Conservation (phyloP, 1,284 basidiomycete genomes). For the Marasmius sp. region DNA sequence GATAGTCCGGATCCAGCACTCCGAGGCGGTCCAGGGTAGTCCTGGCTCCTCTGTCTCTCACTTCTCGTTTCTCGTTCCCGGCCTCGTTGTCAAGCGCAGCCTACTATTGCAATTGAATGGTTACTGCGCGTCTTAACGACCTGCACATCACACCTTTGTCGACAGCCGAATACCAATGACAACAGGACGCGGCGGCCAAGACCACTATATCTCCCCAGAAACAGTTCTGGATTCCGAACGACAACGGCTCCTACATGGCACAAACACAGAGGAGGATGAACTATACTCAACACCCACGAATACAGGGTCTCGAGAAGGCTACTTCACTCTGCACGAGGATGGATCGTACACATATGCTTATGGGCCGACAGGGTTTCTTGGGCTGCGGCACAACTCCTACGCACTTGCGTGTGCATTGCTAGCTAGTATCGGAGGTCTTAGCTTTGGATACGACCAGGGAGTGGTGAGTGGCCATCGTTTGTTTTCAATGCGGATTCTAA, state of each 20-base stretch:
- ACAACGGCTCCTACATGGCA: neutral
- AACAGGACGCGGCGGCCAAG: too few species aligned
- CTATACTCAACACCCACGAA: neutral
- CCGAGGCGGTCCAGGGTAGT: too few species aligned
- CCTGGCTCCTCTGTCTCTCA: too few species aligned
- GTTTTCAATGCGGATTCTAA: neutral
- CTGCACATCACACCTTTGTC: too few species aligned
- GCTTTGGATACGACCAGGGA: conserved; percentile 79
- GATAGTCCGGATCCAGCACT: too few species aligned
- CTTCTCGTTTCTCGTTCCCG: too few species aligned
- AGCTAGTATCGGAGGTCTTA: conserved; percentile 75
- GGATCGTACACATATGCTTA: conserved; percentile 63
- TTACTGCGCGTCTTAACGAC: too few species aligned
- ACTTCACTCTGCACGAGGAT: conserved; percentile 37
- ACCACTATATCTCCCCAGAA: neutral
- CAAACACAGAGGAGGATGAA: neutral
- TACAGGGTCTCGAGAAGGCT: neutral
- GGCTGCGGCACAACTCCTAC: conserved; percentile 63
- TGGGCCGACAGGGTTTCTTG: conserved; percentile 62
- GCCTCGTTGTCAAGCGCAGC: too few species aligned
- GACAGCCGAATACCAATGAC: too few species aligned
- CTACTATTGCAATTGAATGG: too few species aligned
- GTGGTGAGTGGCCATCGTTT: conserved; percentile 37
- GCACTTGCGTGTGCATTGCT: conserved; percentile 65
- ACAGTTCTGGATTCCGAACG: neutral